phyloP scores from a whole-genome alignment of 352 stramenopile species.

The Globisporangium echinulatum region DNA sequence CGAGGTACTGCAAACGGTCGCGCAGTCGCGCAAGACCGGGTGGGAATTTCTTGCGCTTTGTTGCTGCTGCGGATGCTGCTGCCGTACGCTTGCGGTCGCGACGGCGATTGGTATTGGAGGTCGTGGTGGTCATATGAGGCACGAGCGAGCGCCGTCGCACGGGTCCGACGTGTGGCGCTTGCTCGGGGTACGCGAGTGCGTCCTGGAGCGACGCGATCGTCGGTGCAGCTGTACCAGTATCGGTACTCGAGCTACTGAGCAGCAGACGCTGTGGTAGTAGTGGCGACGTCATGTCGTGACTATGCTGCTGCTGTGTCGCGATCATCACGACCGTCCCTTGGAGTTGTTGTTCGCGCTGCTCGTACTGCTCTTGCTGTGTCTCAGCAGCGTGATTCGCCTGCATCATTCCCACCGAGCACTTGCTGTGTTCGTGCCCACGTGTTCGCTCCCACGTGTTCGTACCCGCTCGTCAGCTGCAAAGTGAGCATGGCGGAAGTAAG shows the following conservation, averaged over 20 bases:
- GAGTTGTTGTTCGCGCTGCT: too few relatives aligned
- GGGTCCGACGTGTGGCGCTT: conserved; percentile 3
- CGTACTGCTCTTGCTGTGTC: too few relatives aligned
- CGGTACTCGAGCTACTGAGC: too few relatives aligned
- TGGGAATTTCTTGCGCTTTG: conserved; percentile 10
- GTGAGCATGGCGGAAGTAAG: neutral
- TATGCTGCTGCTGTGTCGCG: too few relatives aligned
- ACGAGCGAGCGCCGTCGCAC: neutral
- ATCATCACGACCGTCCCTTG: too few relatives aligned
- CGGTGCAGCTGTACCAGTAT: neutral
- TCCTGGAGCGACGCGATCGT: conserved; percentile 8
- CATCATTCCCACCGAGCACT: too few relatives aligned
- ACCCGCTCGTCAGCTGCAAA: neutral
- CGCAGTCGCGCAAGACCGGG: conserved; percentile 12
- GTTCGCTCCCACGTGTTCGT: neutral
- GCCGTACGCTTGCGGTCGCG: neutral
- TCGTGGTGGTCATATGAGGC: neutral
- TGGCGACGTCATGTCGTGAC: too few relatives aligned
- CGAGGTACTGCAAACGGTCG: conserved; percentile 17
- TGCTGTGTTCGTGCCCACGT: too few relatives aligned
- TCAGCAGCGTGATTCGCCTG: too few relatives aligned
- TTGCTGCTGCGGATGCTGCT: neutral
- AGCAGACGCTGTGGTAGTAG: too few relatives aligned
- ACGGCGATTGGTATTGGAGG: neutral
- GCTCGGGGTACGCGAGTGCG: conserved; percentile 8